Evolutionary conservation across 1,139 yeast genomes (phyloP).

Genomic region (Williopsis jadinii): DNA sequence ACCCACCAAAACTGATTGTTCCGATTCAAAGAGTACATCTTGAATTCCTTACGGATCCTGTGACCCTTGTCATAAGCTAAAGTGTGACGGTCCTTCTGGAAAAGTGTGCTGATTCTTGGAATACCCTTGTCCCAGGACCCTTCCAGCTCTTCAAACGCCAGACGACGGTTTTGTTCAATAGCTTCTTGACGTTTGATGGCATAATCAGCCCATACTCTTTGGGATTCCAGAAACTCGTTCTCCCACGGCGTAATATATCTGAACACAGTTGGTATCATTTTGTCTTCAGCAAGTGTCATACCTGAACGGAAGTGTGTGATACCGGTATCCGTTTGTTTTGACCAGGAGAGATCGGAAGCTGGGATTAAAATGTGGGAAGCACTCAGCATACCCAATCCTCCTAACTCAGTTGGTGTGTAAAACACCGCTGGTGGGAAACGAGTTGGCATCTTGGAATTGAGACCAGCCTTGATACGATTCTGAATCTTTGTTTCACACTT

Average conservation of each 20-base stretch:
- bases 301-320: constrained; percentile 94
- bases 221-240: constrained; percentile 89
- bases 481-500: constrained; percentile 92
- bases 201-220: constrained; percentile 97
- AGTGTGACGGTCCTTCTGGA: constrained; percentile 93
- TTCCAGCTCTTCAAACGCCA: constrained; percentile 91
- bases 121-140: constrained; percentile 95
- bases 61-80: constrained; percentile 95
- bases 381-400: constrained; percentile 96
- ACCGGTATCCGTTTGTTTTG: constrained; percentile 90
- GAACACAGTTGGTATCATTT: constrained; percentile 87
- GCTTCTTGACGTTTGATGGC: constrained; percentile 89
- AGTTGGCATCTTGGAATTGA: constrained; percentile 97
- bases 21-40: constrained; percentile 63
- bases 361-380: constrained; percentile 96
- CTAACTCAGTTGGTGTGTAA: constrained; percentile 93
- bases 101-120: constrained; percentile 90
- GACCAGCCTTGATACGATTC: constrained; percentile 88
- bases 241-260: constrained; percentile 96
- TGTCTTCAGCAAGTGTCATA: constrained; percentile 73
- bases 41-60: constrained; percentile 73
- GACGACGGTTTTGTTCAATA: constrained; percentile 71
- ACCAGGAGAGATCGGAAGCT: constrained; percentile 86
- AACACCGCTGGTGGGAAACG: constrained; percentile 98
- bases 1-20: constrained; percentile 98